Evolutionary conservation across 306 rosid genomes (phyloP), one percentile per base, ranked within the genome.

Genomic region (Trifolium pratense): DNA sequence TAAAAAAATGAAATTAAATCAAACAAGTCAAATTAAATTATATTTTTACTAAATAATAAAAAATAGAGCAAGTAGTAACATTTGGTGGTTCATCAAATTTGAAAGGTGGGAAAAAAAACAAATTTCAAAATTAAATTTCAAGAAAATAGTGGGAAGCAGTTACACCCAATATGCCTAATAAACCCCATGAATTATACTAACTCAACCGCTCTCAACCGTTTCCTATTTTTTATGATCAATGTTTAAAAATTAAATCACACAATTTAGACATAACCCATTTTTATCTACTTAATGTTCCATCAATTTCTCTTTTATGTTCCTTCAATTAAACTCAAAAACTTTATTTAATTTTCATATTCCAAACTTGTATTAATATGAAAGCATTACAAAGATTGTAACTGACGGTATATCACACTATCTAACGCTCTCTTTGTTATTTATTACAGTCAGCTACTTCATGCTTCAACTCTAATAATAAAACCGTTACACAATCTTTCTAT

Each of bases 351-450:
- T 45, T 43, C 68, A 39, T 49, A 45, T 63, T 15, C 17, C 52
- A 46, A 14, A 37, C 46, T 36, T 6, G 20, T 15, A 52, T 52
- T 61, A 43, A 40, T 45, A 39, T 82, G 63, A 56, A 48, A 48
- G 53, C n/a, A 52, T 59, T 61, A 55, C 29, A 9, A 58, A 66
- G 43, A 65, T 68, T 69, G 63, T 70, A 80, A 31, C 40, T 62
- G 72, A 74, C 14, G 21, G 42, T 39, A 75, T 64, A 75, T 64
- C 51, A 51, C 62, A 56, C 32, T 56, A 23, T 23, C n/a, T 23
- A 49, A 83, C 87, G 89, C 94, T 82, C 84, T 43, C 49, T 43
- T 43, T 58, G 59, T 53, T 76, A 87, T 87, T 90, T 86, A 90
- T 79, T 87, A 42, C 70, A 25, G 58, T 79, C 90, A 84, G 85